A percentile compares a stretch with the other conserved stretches of the same genome.
These are phyloP conservation scores for Gracilariopsis chorda DNA, from an alignment of 23 red algal species.

Conservation along the genomic window DNA sequence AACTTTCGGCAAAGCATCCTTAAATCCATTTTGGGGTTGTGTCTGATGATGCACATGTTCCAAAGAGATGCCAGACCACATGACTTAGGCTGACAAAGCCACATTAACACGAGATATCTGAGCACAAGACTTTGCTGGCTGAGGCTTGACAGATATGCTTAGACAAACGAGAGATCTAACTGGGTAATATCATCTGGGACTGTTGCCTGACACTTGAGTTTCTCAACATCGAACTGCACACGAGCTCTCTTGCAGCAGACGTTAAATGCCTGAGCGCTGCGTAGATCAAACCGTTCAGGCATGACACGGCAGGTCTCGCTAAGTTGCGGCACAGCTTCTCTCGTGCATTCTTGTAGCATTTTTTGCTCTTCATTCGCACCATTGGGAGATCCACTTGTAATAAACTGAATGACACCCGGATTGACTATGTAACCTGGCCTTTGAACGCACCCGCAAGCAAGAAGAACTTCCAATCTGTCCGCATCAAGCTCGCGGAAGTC, in stretches of 20 bases:
- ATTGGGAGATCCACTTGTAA: conserved; percentile 15
- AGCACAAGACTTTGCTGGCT: too few species aligned
- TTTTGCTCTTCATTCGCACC: conserved; percentile 22
- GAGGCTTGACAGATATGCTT: neutral
- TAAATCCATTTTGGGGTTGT: too few species aligned
- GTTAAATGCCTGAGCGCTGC: conserved; percentile 36
- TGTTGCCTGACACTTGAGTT: conserved; percentile 14
- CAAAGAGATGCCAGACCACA: too few species aligned
- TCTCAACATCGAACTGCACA: neutral
- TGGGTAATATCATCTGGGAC: conserved; percentile 27
- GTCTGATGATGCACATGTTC: too few species aligned
- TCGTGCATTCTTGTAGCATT: neutral
- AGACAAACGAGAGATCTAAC: neutral
- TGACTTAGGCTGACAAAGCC: too few species aligned
- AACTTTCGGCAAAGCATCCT: too few species aligned
- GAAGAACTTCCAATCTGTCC: conserved; percentile 10
- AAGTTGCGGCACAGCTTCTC: neutral
- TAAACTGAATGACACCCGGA: conserved; percentile 38
- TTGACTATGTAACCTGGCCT: conserved; percentile 17
- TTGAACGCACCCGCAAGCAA: conserved; percentile 14
- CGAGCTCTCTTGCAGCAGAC: conserved; percentile 47
- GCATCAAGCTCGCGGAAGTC: conserved; percentile 40
- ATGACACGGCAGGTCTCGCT: neutral
- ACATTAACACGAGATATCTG: too few species aligned
- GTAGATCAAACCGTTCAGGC: conserved; percentile 33